phyloP scores from a whole-genome alignment of 1,284 basidiomycete species.

The Pascua sp. region DNA sequence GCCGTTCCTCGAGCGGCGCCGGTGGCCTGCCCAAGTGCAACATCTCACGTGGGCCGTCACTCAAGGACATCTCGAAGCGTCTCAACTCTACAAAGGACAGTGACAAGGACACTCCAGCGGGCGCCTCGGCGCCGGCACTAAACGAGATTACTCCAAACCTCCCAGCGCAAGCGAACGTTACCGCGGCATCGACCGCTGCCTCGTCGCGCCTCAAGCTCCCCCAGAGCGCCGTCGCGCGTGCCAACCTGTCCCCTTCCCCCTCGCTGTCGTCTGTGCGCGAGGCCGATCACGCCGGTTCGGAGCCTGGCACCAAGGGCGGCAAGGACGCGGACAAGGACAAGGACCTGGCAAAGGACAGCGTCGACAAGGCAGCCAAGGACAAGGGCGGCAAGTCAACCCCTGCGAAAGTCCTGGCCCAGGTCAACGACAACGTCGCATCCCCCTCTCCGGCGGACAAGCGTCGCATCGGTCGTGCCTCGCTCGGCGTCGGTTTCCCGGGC shows the following conservation, averaged over 20 bases:
- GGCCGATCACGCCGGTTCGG: no score
- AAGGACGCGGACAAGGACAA: background rate
- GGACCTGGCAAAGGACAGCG: background rate
- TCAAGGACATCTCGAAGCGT: conserved; percentile 55
- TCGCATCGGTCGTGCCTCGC: background rate
- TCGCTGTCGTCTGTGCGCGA: no score
- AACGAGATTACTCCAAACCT: conserved; percentile 47
- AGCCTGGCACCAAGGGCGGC: background rate
- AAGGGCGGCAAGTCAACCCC: background rate
- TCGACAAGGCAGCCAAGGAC: background rate
- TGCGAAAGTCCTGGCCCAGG: background rate
- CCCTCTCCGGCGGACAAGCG: background rate
- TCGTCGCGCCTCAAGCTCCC: conserved; percentile 61
- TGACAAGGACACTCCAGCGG: background rate
- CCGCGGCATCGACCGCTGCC: conserved; percentile 49
- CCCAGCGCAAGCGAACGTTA: conserved; percentile 23
- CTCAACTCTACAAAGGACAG: conserved; percentile 85
- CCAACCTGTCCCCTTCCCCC: conserved; percentile 6
- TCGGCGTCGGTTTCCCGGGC: conserved; percentile 8
- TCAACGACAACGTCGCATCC: background rate
- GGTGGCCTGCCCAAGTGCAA: no score
- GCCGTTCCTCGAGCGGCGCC: no score
- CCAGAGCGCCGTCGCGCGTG: conserved; percentile 59
- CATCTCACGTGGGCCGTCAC: no score
- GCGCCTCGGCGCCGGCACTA: conserved; percentile 37